phyloP scores from a whole-genome alignment of 2,329 filamentous ascomycete genomes.

The Penicillium griseofulvum region DNA sequence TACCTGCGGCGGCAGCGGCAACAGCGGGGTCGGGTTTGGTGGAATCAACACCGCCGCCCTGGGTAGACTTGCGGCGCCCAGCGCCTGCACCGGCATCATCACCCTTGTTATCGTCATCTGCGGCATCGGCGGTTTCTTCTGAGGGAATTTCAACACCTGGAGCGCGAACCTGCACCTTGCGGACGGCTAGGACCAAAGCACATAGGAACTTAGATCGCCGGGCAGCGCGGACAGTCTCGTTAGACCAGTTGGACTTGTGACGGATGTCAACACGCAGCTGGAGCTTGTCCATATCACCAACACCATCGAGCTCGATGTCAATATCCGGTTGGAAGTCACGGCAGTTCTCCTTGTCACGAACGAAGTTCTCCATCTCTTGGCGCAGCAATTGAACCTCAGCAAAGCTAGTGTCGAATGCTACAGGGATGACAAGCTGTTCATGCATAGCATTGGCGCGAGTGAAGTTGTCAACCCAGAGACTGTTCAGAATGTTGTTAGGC shows the following conservation, averaged over 20 bases:
- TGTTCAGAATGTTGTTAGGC: conserved; percentile 89
- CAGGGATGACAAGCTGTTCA: conserved; percentile 74
- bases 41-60: conserved; percentile 3
- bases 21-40: conserved; percentile 6
- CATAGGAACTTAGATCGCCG: conserved; percentile 97
- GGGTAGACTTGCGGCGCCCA: conserved; percentile 14
- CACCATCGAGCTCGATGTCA: conserved; percentile 70
- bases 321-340: conserved; percentile 90
- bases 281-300: conserved; percentile 85
- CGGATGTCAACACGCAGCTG: conserved; percentile 78
- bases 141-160: conserved; percentile 68
- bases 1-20: conserved; percentile 13
- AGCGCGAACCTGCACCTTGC: conserved; percentile 79
- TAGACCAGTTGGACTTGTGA: conserved; percentile 91
- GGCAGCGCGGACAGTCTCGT: conserved; percentile 75
- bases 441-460: conserved; percentile 89
- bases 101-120: conserved; percentile 61
- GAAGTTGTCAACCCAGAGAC: conserved; percentile 92
- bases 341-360: conserved; percentile 76
- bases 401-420: conserved; percentile 82
- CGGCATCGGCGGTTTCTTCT: conserved; percentile 36
- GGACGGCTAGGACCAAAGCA: conserved; percentile 78
- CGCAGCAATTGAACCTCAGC: conserved; percentile 86
- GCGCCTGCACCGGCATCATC: conserved; percentile 60
- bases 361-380: conserved; percentile 79